phyloP scores from a whole-genome alignment of 2,329 filamentous ascomycete species.

The Berkeleyomyces basicola region DNA sequence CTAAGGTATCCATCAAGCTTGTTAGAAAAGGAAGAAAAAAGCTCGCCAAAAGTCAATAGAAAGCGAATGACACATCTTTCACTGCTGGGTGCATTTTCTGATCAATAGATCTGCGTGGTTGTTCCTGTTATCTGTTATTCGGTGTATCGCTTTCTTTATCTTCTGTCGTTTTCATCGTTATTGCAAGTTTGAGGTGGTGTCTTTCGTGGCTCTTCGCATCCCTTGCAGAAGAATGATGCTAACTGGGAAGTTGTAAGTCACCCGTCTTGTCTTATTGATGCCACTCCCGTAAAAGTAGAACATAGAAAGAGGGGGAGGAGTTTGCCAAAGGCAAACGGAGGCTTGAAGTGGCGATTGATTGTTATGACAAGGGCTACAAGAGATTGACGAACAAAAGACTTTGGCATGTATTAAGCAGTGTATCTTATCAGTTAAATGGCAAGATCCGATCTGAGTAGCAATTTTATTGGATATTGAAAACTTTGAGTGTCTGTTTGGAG shows the following conservation, averaged over 20 bases:
- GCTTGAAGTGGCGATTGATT: not conserved
- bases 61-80: not conserved
- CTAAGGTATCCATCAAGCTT: conserved; percentile 1
- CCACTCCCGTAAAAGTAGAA: not conserved
- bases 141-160: conserved; percentile 4
- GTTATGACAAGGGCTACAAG: conserved; percentile 1
- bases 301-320: not conserved
- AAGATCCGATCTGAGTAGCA: conserved; percentile 2
- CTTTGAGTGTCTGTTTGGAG: not conserved
- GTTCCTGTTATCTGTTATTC: conserved; percentile 3
- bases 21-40: not conserved
- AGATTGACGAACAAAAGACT: conserved; percentile 1
- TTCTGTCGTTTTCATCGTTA: conserved; percentile 5
- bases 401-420: conserved; percentile 6
- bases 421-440: conserved; percentile 7
- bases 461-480: not conserved
- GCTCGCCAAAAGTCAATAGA: not conserved
- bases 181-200: conserved; percentile 1
- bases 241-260: not conserved
- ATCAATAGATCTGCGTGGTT: not conserved
- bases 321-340: not conserved
- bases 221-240: not conserved
- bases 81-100: not conserved
- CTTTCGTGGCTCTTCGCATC: conserved; percentile 2
- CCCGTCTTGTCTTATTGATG: not conserved